phyloP scores from a whole-genome alignment of 306 rosid genomes.

The Betula pendula region DNA sequence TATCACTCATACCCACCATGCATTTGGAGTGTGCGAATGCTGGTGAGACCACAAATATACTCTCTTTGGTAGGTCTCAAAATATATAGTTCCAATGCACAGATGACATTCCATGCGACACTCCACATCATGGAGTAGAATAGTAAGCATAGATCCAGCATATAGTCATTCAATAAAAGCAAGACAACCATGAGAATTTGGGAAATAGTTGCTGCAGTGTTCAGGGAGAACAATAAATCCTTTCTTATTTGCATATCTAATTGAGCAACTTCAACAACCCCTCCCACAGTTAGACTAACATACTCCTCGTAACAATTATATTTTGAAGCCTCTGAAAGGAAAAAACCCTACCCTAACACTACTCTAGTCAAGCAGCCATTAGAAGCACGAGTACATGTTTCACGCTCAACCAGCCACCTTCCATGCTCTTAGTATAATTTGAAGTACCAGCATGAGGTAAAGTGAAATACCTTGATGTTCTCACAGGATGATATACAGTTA shows the following conservation, averaged over 20 bases:
- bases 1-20: neutral
- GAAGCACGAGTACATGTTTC: neutral
- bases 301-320: neutral
- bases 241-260: neutral
- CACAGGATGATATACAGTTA: slow-evolving; percentile 96
- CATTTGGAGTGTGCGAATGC: neutral
- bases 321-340: neutral
- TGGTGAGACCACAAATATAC: neutral
- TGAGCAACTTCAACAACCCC: neutral
- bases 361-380: neutral
- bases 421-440: neutral
- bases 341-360: neutral
- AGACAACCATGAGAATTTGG: neutral
- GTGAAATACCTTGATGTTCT: slow-evolving; percentile 80
- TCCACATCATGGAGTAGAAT: slow-evolving; percentile 1
- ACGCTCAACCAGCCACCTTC: neutral
- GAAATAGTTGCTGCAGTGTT: no score
- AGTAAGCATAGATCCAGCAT: neutral
- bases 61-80: slow-evolving; percentile 1
- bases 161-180: neutral
- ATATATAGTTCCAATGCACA: neutral
- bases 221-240: neutral
- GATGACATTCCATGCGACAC: neutral
- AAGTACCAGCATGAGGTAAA: slow-evolving; percentile 12
- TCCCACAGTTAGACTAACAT: neutral